These are phyloP conservation scores for Cubamyces lactineus DNA, from an alignment of 768 basidiomycete genomes.

Conservation along the genomic window DNA sequence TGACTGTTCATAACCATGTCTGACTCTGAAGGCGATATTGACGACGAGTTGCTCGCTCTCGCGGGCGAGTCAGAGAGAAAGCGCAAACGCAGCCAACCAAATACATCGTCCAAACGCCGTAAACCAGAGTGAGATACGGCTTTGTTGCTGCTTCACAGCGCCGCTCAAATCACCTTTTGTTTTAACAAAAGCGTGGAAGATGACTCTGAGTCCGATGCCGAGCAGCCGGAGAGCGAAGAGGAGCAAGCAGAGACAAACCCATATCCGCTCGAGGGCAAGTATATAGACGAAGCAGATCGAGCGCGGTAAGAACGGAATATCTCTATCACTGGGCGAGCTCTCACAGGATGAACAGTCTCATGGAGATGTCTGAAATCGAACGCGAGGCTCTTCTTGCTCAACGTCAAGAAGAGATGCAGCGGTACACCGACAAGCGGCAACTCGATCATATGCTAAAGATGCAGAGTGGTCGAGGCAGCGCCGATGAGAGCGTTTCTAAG, in stretches of 20 bases:
- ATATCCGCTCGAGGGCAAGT: conserved; percentile 93
- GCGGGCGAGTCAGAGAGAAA: conserved; percentile 72
- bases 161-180: not conserved
- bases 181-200: conserved; percentile 20
- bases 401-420: conserved; percentile 81
- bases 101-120: conserved; percentile 61
- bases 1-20: conserved; percentile 41
- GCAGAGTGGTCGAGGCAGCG: conserved; percentile 52
- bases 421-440: conserved; percentile 67
- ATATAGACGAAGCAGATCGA: conserved; percentile 81
- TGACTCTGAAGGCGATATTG: conserved; percentile 54
- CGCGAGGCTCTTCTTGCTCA: conserved; percentile 85
- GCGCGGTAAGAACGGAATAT: conserved; percentile 59
- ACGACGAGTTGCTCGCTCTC: conserved; percentile 80
- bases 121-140: conserved; percentile 65
- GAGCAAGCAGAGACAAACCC: conserved; percentile 60
- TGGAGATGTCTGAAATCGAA: conserved; percentile 83
- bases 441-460: conserved; percentile 75
- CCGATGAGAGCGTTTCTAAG: conserved; percentile 64
- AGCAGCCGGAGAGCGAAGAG: conserved; percentile 65
- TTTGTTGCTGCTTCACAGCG: not conserved
- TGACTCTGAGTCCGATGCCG: conserved; percentile 51
- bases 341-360: conserved; percentile 52
- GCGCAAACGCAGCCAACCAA: conserved; percentile 59
- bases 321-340: conserved; percentile 1